Conservation (phyloP, 2,329 filamentous ascomycete species). For the Paecilomyces formosus region DNA sequence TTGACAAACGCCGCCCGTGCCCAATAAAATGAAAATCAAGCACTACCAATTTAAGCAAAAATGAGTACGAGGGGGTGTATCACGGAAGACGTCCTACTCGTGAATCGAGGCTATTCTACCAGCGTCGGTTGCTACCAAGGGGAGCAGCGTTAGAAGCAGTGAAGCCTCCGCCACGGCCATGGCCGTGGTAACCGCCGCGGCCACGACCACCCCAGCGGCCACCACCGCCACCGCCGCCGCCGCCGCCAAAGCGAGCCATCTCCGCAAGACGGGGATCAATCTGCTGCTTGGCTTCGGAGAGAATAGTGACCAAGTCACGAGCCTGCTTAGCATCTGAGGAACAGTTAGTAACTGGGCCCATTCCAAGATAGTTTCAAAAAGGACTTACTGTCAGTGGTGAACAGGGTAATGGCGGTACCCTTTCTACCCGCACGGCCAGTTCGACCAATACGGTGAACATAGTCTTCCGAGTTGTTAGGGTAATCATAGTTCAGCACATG, state of each 20-base stretch:
- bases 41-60: constrained; percentile 21
- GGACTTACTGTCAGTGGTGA: constrained; percentile 95
- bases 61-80: not conserved
- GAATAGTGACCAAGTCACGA: constrained; percentile 87
- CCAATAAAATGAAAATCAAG: constrained; percentile 16
- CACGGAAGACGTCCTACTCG: not conserved
- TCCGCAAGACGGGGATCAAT: constrained; percentile 92
- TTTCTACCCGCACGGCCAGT: constrained; percentile 71
- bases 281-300: constrained; percentile 95
- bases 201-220: constrained; percentile 56
- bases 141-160: constrained; percentile 53
- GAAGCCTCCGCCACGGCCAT: constrained; percentile 43
- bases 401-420: constrained; percentile 95
- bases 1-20: constrained; percentile 30
- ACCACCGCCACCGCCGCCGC: constrained; percentile 69
- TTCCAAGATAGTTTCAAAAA: not conserved
- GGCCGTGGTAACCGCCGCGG: constrained; percentile 30
- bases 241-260: constrained; percentile 89
- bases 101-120: constrained; percentile 36
- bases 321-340: constrained; percentile 77
- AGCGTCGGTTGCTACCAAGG: constrained; percentile 49
- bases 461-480: constrained; percentile 79
- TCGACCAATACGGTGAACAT: constrained; percentile 62
- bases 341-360: not conserved
- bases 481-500: constrained; percentile 99